Percentiles rank a stretch among this genome's conserved stretches.
These are phyloP conservation scores for Lineolata rhizophorae DNA, from an alignment of 495 filamentous ascomycete species.

Conservation along the genomic window DNA sequence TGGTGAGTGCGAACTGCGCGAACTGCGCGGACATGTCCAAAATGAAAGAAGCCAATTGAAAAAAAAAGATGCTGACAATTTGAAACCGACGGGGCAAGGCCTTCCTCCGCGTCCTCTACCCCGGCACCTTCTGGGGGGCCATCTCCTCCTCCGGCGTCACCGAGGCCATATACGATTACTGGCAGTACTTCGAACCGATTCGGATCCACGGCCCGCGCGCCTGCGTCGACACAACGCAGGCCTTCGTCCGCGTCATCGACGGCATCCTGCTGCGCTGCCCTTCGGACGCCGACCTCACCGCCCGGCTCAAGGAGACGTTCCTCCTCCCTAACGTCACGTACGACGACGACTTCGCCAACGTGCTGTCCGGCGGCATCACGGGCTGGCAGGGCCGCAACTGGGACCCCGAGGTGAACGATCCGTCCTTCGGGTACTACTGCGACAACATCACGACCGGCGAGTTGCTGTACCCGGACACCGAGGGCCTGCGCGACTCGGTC, in stretches of 20 bases:
- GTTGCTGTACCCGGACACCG: constrained; percentile 25
- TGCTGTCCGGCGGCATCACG: constrained; percentile 27
- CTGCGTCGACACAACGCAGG: constrained; percentile 33
- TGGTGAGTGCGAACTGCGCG: no score
- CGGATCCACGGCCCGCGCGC: constrained; percentile 29
- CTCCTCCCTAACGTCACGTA: constrained; percentile 34
- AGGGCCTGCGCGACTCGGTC: constrained; percentile 19
- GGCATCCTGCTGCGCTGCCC: constrained; percentile 35
- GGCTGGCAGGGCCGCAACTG: constrained; percentile 44
- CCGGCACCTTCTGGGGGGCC: constrained; percentile 43
- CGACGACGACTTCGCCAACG: constrained; percentile 37
- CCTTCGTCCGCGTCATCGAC: constrained; percentile 38
- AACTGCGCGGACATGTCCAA: no score
- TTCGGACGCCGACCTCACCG: constrained; percentile 11
- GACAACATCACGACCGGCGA: constrained; percentile 27
- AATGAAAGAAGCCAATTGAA: no score
- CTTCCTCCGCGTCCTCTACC: constrained; percentile 45
- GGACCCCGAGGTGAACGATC: constrained; percentile 36
- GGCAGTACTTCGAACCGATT: constrained; percentile 47
- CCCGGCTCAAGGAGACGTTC: constrained; percentile 34
- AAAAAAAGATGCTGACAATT: no score
- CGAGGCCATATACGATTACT: constrained; percentile 48
- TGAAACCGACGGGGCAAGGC: no score
- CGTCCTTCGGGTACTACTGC: constrained; percentile 36
- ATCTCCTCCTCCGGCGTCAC: constrained; percentile 54